Evolutionary conservation across 2,329 filamentous ascomycete genomes (phyloP), one percentile per base, ranked within the genome.

Genomic region (Neurospora crassa): DNA sequence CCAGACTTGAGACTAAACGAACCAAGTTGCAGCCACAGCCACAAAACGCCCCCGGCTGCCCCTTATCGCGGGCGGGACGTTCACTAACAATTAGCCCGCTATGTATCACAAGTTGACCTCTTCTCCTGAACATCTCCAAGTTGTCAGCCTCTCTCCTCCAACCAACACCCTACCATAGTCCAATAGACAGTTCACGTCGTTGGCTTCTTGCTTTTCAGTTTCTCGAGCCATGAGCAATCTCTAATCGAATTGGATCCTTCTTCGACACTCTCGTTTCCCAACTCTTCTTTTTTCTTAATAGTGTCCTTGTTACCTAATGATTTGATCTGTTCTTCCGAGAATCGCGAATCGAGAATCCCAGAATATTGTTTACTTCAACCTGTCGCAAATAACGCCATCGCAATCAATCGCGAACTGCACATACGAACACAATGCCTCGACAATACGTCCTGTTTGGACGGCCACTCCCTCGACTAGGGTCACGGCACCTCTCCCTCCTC

Each of bases 401-500:
- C 45, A 12, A 37, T 37, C 34, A 14, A 59, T 24, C 42, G 68
- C 18, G 47, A 37, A 37, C 34, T 8, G 34, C 16, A 69, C 11
- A 47, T 42, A 45, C 41, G 37, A 67, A 59, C 74, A 75, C 71
- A 40, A 87, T 87, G 84, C 83, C 84, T 40, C 82, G 82, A 72
- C 82, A 84, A 75, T 81, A 80, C 74, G 80, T 80, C 67, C 40
- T 87, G 59, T 83, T 85, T 69, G 85, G 86, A 69, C 81, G 84
- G 69, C 82, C 83, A 18, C 76, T 88, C 73, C 83, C 84, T 72
- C 84, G 84, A 70, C 79, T 89, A 71, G 80, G 82, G 67, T 82
- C 87, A 29, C 85, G 86, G 67, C 86, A 85, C 70, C 79, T 89
- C 73, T 84, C 84, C 20, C 77, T 86, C 69, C 80, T 89, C 29